These are phyloP conservation scores for Penicillium alfredii DNA, from an alignment of 495 filamentous ascomycete species.

Conservation along the genomic window DNA sequence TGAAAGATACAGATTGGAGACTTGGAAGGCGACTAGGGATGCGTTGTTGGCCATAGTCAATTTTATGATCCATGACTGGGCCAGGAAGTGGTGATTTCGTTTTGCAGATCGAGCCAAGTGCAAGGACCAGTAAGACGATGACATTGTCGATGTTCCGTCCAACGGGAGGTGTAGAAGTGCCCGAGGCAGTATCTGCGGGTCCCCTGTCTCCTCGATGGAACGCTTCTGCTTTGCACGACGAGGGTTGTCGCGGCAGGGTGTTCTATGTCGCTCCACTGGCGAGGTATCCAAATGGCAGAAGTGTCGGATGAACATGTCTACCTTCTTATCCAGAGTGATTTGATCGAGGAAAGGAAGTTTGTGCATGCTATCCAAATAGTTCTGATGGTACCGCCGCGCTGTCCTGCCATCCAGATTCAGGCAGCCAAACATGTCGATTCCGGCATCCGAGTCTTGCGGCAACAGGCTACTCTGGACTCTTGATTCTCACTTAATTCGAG, in stretches of 20 bases:
- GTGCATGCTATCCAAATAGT: constrained; percentile 75
- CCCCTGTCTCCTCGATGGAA: constrained; percentile 29
- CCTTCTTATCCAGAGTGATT: constrained; percentile 43
- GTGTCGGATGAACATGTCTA: constrained; percentile 44
- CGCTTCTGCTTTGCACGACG: constrained; percentile 42
- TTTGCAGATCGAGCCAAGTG: constrained; percentile 77
- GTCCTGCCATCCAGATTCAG: constrained; percentile 45
- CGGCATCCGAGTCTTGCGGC: too few species aligned
- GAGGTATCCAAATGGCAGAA: too few species aligned
- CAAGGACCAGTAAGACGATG: constrained; percentile 74
- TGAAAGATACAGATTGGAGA: too few species aligned
- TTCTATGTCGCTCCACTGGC: too few species aligned
- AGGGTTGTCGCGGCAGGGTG: constrained; percentile 21
- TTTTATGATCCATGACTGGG: constrained; percentile 31
- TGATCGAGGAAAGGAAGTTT: constrained; percentile 80
- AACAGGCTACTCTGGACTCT: too few species aligned
- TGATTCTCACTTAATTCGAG: too few species aligned
- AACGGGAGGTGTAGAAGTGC: constrained; percentile 18
- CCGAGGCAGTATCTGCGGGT: constrained; percentile 7
- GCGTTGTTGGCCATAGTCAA: constrained; percentile 22
- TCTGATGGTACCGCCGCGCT: constrained; percentile 57
- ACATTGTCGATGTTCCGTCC: constrained; percentile 55
- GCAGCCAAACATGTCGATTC: too few species aligned
- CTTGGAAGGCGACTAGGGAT: constrained; percentile 30
- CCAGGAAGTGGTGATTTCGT: constrained; percentile 55